A percentile compares a stretch with the other conserved stretches of the same genome.
Evolutionary conservation across 1,284 basidiomycete species (phyloP).

Genomic region (Papiliotrema fonsecae): DNA sequence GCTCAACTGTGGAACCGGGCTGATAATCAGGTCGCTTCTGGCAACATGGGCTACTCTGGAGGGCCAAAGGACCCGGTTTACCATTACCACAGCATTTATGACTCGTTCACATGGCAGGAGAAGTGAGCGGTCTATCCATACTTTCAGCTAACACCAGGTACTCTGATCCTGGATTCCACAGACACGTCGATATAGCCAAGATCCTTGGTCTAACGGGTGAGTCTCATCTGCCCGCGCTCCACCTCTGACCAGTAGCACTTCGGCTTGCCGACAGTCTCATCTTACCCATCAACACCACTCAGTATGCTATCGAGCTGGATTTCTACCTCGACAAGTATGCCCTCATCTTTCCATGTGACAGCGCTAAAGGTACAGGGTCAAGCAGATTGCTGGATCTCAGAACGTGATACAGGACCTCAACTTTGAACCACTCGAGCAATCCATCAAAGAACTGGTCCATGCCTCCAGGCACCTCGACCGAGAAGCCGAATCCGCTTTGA

Average conservation of each 20-base stretch:
- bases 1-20: background rate
- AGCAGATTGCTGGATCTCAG: constrained; percentile 46
- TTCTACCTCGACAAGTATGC: constrained; percentile 55
- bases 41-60: constrained; percentile 53
- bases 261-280: constrained; percentile 59
- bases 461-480: constrained; percentile 58
- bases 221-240: constrained; percentile 1
- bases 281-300: constrained; percentile 69
- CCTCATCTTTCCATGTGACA: background rate
- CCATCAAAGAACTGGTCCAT: constrained; percentile 54
- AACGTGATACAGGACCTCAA: constrained; percentile 41
- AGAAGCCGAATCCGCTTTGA: constrained; percentile 50
- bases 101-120: constrained; percentile 65
- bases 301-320: constrained; percentile 63
- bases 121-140: constrained; percentile 16
- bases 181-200: constrained; percentile 65
- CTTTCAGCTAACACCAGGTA: constrained; percentile 47
- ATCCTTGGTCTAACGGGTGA: constrained; percentile 56
- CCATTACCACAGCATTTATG: constrained; percentile 69
- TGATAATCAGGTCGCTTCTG: constrained; percentile 21
- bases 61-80: constrained; percentile 59
- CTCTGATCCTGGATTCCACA: constrained; percentile 69
- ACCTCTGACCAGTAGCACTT: constrained; percentile 46
- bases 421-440: constrained; percentile 52
- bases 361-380: constrained; percentile 49